Evolutionary conservation across 208 protist genomes (phyloP).

Genomic region (Willaertia magna): DNA sequence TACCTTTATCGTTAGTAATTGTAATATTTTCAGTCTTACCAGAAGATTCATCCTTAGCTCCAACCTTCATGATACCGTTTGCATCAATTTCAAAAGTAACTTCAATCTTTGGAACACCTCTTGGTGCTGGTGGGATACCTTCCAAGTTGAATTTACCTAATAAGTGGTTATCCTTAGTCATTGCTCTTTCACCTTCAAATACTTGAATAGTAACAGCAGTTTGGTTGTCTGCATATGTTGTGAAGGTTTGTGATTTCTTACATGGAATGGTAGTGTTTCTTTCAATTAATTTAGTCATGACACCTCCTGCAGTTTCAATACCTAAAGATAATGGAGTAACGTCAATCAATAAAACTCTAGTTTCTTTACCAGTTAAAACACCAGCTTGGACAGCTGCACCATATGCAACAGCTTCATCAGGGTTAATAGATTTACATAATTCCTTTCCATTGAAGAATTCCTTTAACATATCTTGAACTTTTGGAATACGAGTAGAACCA

Average conservation of each 20-base stretch:
- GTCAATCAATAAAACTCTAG: conserved; percentile 53
- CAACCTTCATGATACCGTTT: conserved; percentile 41
- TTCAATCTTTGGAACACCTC: conserved; percentile 83
- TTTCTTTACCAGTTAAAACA: conserved; percentile 62
- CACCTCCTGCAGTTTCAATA: conserved; percentile 81
- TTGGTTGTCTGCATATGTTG: conserved; percentile 78
- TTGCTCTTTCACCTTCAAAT: conserved; percentile 84
- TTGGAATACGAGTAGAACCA: conserved; percentile 94
- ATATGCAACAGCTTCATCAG: conserved; percentile 98
- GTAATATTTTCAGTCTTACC: conserved; percentile 41
- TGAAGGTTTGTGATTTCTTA: conserved; percentile 84
- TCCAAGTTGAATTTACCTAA: conserved; percentile 88
- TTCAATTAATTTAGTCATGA: conserved; percentile 80
- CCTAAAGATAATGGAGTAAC: conserved; percentile 78
- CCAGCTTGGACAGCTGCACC: conserved; percentile 95
- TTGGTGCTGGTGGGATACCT: conserved; percentile 62
- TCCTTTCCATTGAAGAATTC: conserved; percentile 76
- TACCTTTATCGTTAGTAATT: conserved; percentile 76
- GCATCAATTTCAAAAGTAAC: conserved; percentile 76
- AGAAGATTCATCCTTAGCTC: conserved; percentile 33
- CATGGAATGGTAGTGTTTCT: conserved; percentile 79
- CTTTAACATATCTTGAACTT: conserved; percentile 65
- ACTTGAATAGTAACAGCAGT: conserved; percentile 84
- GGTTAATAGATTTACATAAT: conserved; percentile 93
- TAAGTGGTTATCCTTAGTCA: conserved; percentile 79